Base-by-base conservation (phyloP, 2,329 filamentous ascomycete species). In the Pezicula neosporulosa region DNA sequence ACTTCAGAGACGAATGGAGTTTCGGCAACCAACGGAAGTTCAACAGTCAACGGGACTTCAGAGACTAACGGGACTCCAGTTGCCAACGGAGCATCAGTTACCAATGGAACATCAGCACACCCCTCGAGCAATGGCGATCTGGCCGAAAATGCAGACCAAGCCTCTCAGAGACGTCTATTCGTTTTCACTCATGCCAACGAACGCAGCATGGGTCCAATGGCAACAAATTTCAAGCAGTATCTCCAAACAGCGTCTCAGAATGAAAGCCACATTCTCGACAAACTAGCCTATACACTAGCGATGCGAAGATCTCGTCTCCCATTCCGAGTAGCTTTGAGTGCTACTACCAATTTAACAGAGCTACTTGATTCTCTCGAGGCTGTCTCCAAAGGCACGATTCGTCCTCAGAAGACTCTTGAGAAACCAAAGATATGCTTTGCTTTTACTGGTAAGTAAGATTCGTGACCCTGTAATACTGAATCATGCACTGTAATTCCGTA, bases 201-300 rank as follows among this genome's bases (percentile, higher is more conserved):
- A 39, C 15, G 37, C 9, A 39, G 37, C 12, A 39, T 39, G 12
- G 37, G 37, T 39, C 6, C 12, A 16, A 13, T 39, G 12, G 37
- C 37, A 7, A 39, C 37, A 4, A 39, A 39, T 39, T n/a, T 39
- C 37, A 39, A 39, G 15, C 37, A n/a, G 12, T 39, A 39, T n/a
- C 36, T 38, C 36, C 36, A 38, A 9, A 38, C 36, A 9, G 36
- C 6, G 1, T 1, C 12, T 38, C 36, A 38, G 16, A 9, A 38
- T 38, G 44, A 47, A 18, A 28, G 28, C 27, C 3, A 36, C 7
- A 8, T 30, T 39, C 45, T 48, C 33, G 36, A 48, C 16, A 33
- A 48, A 18, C 18, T 55, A 4, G 53, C 53, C 8, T 50, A 50
- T 21, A 55, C 53, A 5, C 44, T 55, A 16, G 45, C 27, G 6